Evolutionary conservation across 1,284 basidiomycete genomes (phyloP), one percentile per base, ranked within the genome.

Genomic region (Trametes sp.): DNA sequence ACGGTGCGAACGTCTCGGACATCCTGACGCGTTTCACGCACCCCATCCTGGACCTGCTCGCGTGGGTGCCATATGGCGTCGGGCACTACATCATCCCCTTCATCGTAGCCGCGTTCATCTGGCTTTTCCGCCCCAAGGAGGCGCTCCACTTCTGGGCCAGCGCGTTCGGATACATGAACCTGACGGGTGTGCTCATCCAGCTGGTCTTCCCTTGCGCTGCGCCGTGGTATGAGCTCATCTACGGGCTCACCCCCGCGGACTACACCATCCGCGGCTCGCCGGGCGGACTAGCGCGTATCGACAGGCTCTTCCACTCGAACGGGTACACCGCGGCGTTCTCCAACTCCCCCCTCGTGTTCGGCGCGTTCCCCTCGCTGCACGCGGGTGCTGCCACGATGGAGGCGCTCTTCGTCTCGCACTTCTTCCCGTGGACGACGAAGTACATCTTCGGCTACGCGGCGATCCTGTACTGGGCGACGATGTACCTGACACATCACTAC

Each of bases 401-500:
- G 71, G 96, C 96, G 0, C 84, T 99, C 44, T 97, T 98, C 83
- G 80, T 98, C 66, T 89, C 92, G 33, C 96, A 99, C 79, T 98
- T 98, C 79, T 99, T 98, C 87, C 94, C 95, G 0, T 81, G 83
- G 67, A 84, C 84, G 21, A 83, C 85, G 16, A 79, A 79, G 58
- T 86, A 86, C 66, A 89, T 91, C 21, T 63, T 98, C 95, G 95
- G 81, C 78, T 98, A 99, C 77, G 88, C 89, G 2, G 88, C 87
- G n/a, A 80, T 95, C 35, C 85, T 99, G 1, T 99, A 98, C 78
- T 98, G 96, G 97, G 91, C 93, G 26, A 99, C 97, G 35, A 99
- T 99, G 97, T 98, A 98, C 81, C 88, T 97, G 70, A 95, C 93
- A 6, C 96, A 98, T 76, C 95, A 98, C 81, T 99, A 98, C 82